Percentiles rank a stretch among this genome's conserved stretches.
Evolutionary conservation across 2,329 filamentous ascomycete genomes (phyloP).

Genomic region (Monosporascus sp.): DNA sequence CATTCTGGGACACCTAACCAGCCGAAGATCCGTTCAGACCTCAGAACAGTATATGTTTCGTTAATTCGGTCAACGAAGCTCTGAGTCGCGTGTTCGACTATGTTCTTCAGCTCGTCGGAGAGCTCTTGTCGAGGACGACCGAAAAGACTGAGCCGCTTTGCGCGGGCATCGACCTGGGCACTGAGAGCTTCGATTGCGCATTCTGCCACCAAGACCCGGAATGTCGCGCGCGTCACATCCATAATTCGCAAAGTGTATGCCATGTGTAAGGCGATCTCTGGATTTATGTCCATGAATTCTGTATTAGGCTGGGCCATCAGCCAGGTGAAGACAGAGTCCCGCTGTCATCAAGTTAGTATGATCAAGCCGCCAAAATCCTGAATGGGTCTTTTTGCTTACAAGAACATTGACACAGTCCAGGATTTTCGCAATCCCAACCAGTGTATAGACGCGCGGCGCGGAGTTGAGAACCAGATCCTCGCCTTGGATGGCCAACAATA

Average conservation of each 20-base stretch:
- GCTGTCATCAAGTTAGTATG: conserved; percentile 13
- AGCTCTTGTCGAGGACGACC: conserved; percentile 42
- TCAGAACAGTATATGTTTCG: conserved; percentile 3
- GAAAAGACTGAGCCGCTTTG: conserved; percentile 29
- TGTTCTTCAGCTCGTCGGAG: conserved; percentile 49
- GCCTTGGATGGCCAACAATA: conserved; percentile 54
- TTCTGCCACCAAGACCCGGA: conserved; percentile 58
- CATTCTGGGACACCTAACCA: conserved; percentile 12
- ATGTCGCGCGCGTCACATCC: conserved; percentile 42
- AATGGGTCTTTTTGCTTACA: conserved; percentile 23
- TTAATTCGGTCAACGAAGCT: conserved; percentile 43
- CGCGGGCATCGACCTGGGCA: background rate
- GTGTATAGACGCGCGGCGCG: conserved; percentile 60
- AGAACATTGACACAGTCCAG: conserved; percentile 45
- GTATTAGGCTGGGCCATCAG: conserved; percentile 48
- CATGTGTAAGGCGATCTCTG: conserved; percentile 56
- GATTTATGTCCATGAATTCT: conserved; percentile 56
- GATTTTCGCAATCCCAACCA: conserved; percentile 56
- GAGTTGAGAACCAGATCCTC: conserved; percentile 54
- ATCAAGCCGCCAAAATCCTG: background rate
- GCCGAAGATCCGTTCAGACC: conserved; percentile 11
- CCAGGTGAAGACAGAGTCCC: conserved; percentile 51
- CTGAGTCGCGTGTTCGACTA: conserved; percentile 53
- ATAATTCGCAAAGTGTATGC: conserved; percentile 41
- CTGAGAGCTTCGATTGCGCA: conserved; percentile 33